A percentile compares a stretch with the other conserved stretches of the same genome.
phyloP scores from a whole-genome alignment of 2,329 filamentous ascomycete species.

The Dothideomycetes sp. region DNA sequence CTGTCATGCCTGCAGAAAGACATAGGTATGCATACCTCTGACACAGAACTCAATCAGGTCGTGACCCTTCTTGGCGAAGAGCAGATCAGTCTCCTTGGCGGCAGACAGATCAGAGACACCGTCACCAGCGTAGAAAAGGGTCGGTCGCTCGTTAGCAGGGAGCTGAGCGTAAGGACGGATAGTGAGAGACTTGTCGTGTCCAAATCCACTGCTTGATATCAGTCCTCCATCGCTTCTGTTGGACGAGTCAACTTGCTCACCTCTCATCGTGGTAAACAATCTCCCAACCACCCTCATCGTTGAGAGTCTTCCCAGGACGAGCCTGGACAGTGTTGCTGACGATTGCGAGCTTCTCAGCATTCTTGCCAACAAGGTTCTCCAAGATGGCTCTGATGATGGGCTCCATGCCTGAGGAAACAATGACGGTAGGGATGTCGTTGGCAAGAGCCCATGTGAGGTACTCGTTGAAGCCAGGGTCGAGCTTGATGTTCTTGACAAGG shows the following conservation, averaged over 20 bases:
- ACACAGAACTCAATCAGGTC: conserved; percentile 84
- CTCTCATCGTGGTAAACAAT: conserved; percentile 85
- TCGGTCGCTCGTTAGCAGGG: conserved; percentile 57
- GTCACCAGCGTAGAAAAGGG: conserved; percentile 89
- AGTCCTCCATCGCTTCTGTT: too few relatives aligned
- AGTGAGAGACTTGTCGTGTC: conserved; percentile 93
- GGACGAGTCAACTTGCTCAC: conserved; percentile 28
- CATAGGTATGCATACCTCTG: conserved; percentile 27
- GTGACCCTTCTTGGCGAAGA: conserved; percentile 87
- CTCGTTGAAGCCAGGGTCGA: conserved; percentile 78
- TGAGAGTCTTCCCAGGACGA: conserved; percentile 59
- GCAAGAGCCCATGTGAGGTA: conserved; percentile 76
- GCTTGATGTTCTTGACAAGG: conserved; percentile 69
- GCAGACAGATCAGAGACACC: conserved; percentile 88
- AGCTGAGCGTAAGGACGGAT: conserved; percentile 77
- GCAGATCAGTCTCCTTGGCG: conserved; percentile 79
- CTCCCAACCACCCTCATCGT: conserved; percentile 74
- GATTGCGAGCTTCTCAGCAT: conserved; percentile 70
- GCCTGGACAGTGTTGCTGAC: conserved; percentile 72
- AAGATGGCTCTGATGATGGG: conserved; percentile 82
- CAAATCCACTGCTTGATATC: conserved; percentile 59
- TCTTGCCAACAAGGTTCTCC: conserved; percentile 68
- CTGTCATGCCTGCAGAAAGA: neutral
- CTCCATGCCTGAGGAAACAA: conserved; percentile 85
- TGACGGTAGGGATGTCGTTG: conserved; percentile 83